A percentile compares a stretch with the other conserved stretches of the same genome.
phyloP scores from a whole-genome alignment of 345 rosid species.

The Aethionema arabicum region DNA sequence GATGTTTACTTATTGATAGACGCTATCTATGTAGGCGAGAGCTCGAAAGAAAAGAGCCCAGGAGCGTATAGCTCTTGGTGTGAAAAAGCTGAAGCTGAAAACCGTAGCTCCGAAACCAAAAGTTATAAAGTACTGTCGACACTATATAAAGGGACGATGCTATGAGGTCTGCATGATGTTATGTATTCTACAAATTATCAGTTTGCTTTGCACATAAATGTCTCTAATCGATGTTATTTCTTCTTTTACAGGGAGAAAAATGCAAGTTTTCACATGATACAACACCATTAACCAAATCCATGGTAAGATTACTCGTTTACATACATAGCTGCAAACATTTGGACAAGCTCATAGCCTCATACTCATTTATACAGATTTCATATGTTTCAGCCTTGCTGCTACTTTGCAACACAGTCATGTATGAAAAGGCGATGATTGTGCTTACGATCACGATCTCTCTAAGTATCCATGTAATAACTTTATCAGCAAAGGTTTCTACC shows the following conservation, averaged over 20 bases:
- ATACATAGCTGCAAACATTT: background rate
- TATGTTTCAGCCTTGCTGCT: slow-evolving; percentile 78
- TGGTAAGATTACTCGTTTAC: slow-evolving; percentile 29
- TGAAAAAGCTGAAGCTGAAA: slow-evolving; percentile 72
- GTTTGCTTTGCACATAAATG: background rate
- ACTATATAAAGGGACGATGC: slow-evolving; percentile 77
- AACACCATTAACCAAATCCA: slow-evolving; percentile 70
- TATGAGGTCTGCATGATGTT: slow-evolving; percentile 52
- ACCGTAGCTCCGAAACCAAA: slow-evolving; percentile 58
- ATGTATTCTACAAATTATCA: slow-evolving; percentile 9
- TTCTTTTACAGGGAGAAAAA: slow-evolving; percentile 59
- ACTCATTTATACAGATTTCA: background rate
- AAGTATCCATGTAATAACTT: slow-evolving; percentile 75
- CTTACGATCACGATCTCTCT: slow-evolving; percentile 84
- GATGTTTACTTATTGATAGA: slow-evolving; percentile 16
- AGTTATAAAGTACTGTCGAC: slow-evolving; percentile 61
- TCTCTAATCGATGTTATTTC: background rate
- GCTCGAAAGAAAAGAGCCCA: slow-evolving; percentile 71
- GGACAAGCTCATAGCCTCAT: background rate
- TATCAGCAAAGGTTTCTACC: slow-evolving; percentile 56
- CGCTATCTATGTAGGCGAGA: slow-evolving; percentile 51
- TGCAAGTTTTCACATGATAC: slow-evolving; percentile 92
- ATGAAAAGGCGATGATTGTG: slow-evolving; percentile 92
- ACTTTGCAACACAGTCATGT: slow-evolving; percentile 79
- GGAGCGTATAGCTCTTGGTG: slow-evolving; percentile 71